phyloP scores from a whole-genome alignment of 805 yeast species.

The Candida chilensis region DNA sequence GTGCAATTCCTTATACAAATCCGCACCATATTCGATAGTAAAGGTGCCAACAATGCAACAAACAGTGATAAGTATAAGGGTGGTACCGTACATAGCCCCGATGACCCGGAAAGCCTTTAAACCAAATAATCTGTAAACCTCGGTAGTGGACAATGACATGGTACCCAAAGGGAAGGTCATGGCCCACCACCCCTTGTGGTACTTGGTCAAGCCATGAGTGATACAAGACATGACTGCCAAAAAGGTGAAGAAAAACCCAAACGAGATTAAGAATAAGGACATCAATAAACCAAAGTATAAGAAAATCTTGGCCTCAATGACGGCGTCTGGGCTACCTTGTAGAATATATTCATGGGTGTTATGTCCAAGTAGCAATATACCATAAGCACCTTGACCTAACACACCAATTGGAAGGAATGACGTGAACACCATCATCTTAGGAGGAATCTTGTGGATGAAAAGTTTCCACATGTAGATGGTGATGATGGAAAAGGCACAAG shows the following conservation, averaged over 20 bases:
- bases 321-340: neutral
- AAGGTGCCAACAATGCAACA: conserved; percentile 28
- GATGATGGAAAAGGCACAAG: conserved; percentile 46
- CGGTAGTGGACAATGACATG: conserved; percentile 51
- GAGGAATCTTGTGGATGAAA: conserved; percentile 49
- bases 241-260: conserved; percentile 58
- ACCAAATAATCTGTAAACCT: conserved; percentile 38
- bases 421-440: conserved; percentile 40
- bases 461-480: conserved; percentile 54
- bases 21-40: too few relatives aligned
- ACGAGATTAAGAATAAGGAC: conserved; percentile 37
- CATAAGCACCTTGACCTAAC: conserved; percentile 77
- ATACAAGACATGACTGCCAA: too few relatives aligned
- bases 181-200: conserved; percentile 61
- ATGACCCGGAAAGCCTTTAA: conserved; percentile 53
- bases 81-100: conserved; percentile 49
- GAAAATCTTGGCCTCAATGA: conserved; percentile 4
- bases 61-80: conserved; percentile 36
- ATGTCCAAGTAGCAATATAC: conserved; percentile 45
- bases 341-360: conserved; percentile 13
- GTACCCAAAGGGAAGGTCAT: conserved; percentile 90
- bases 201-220: conserved; percentile 15
- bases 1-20: too few relatives aligned
- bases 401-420: conserved; percentile 76
- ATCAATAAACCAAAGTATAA: conserved; percentile 22